Percentiles rank a stretch among this genome's conserved stretches.
phyloP scores from a whole-genome alignment of 768 basidiomycete genomes.

The Trametes elegans region DNA sequence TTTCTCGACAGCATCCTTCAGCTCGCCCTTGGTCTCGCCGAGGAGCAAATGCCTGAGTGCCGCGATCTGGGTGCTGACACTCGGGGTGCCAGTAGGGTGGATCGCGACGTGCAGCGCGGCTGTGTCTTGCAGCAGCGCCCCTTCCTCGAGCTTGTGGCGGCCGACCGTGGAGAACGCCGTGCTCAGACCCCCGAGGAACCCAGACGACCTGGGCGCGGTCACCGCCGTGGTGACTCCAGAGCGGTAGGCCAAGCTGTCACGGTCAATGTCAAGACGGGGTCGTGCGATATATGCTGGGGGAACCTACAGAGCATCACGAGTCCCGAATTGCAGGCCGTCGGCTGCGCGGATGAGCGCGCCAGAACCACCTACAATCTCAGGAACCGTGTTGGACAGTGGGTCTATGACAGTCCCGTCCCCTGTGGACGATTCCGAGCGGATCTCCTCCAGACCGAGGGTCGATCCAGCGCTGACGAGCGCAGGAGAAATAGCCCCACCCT shows the following conservation, averaged over 20 bases:
- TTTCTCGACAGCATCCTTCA: slow-evolving; percentile 41
- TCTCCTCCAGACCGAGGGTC: slow-evolving; percentile 67
- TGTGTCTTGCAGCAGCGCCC: slow-evolving; percentile 64
- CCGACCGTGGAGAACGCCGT: slow-evolving; percentile 61
- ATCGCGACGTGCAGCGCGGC: slow-evolving; percentile 68
- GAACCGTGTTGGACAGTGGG: slow-evolving; percentile 36
- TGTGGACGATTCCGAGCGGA: slow-evolving; percentile 61
- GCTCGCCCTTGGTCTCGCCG: slow-evolving; percentile 37
- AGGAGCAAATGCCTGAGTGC: slow-evolving; percentile 53
- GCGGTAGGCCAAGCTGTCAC: slow-evolving; percentile 64
- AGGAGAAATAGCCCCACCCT: slow-evolving; percentile 64
- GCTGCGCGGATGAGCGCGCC: slow-evolving; percentile 53
- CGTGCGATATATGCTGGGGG: neutral
- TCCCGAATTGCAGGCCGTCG: slow-evolving; percentile 71
- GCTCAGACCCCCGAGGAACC: slow-evolving; percentile 64
- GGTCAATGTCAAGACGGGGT: neutral
- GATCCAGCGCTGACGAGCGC: slow-evolving; percentile 65
- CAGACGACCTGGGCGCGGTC: slow-evolving; percentile 50
- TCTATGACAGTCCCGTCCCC: slow-evolving; percentile 49
- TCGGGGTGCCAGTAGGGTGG: slow-evolving; percentile 41
- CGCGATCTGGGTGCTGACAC: slow-evolving; percentile 69
- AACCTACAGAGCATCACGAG: slow-evolving; percentile 54
- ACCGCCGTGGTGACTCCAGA: slow-evolving; percentile 72
- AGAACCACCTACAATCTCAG: slow-evolving; percentile 34
- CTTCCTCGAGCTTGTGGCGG: slow-evolving; percentile 51